Base-by-base conservation (phyloP, 345 rosid species). In the Hevea brasiliensis region DNA sequence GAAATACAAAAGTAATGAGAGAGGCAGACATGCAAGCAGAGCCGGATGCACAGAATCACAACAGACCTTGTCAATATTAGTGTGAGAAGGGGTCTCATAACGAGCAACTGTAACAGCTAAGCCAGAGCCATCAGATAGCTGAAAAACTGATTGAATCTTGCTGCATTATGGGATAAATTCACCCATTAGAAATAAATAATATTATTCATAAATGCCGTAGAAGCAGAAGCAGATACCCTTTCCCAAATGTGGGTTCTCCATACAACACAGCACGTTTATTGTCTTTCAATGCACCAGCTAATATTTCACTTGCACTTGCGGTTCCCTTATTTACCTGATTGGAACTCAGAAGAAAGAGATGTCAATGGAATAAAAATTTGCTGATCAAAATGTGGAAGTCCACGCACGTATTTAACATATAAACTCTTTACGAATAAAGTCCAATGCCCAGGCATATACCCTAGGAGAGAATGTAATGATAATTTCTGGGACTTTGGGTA, bases 71-170 rank as follows among this genome's bases (percentile, higher is more conserved):
- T 95, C 92, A 59, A 92, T 92, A 75, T 89, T 89, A 0, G 86
- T 87, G 68, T 95, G 98, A 11, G 92, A 94, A 23, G 99, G 99
- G 50, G 99, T 95, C 87, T 95, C 90, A 20, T 95, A 95, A 17
- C 96, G 90, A 73, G 98, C 99, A 62, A 90, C 92, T 20, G 98
- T 95, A 67, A 95, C 97, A 21, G 89, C 99, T 77, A 92, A 79
- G 44, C 99, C 99, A 0, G 96, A 92, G 77, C 97, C 99, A 77
- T 95, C 99, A 3, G 99, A 92, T n/a, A 92, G 86, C 85, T 87
- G 83, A 75, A 95, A 91, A 37, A 95, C 98, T 3, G 98, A 91
- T 84, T 95, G 99, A 81, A 95, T 95, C 87, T 95, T 92, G 62
- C 98, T 91, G 91, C 84, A 84, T 45, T 55, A 75, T 63, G 66